Evolutionary conservation across 441 rosid species (phyloP).

Genomic region (Macaranga tanarius): DNA sequence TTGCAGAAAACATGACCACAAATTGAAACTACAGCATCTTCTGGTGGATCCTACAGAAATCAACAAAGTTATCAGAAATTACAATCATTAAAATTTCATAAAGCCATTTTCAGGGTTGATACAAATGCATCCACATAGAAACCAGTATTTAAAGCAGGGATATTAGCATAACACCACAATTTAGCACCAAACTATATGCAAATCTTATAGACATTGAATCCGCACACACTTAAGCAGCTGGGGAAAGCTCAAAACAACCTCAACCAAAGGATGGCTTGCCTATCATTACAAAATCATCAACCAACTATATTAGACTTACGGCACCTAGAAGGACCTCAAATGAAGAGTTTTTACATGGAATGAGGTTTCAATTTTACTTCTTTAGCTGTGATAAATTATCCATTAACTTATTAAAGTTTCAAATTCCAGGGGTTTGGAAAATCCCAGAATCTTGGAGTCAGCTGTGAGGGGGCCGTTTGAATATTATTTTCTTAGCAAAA

Average conservation of each 20-base stretch:
- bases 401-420: not conserved
- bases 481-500: not conserved
- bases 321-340: not conserved
- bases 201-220: no score
- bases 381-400: not conserved
- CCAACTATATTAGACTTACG: not conserved
- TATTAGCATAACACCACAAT: not conserved
- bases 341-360: not conserved
- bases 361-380: not conserved
- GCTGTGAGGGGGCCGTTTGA: not conserved
- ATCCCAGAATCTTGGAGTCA: not conserved
- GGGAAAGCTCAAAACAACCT: no score
- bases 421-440: not conserved
- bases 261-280: not conserved
- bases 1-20: conserved; percentile 93
- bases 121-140: not conserved
- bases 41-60: conserved; percentile 75
- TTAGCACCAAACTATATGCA: not conserved
- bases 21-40: conserved; percentile 79
- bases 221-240: no score
- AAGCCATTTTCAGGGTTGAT: not conserved
- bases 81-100: not conserved
- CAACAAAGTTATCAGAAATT: conserved; percentile 8
- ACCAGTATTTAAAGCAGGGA: not conserved
- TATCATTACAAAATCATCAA: not conserved